Evolutionary conservation across 1,284 basidiomycete species (phyloP).

Genomic region (Farysia itapuensis): DNA sequence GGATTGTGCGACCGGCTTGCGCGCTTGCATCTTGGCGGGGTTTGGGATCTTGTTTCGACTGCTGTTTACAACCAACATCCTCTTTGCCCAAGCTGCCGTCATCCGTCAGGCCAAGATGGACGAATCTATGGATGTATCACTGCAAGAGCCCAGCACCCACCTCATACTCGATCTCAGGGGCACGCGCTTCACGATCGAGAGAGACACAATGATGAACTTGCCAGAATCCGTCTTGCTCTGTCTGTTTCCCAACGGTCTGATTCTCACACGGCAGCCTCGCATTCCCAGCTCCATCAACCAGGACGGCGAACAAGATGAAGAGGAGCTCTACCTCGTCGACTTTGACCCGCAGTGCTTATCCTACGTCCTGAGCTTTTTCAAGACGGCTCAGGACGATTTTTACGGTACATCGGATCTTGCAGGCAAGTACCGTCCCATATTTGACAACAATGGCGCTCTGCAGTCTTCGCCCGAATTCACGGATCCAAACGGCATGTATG

Average conservation of each 20-base stretch:
- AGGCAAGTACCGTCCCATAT: slow-evolving; percentile 73
- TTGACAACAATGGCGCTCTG: slow-evolving; percentile 11
- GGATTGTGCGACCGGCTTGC: too few species aligned
- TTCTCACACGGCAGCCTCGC: slow-evolving; percentile 81
- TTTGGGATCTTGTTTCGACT: too few species aligned
- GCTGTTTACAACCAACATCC: too few species aligned
- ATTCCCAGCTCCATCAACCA: slow-evolving; percentile 46
- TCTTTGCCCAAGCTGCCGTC: too few species aligned
- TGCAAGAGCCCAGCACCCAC: slow-evolving; percentile 64
- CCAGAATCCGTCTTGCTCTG: slow-evolving; percentile 95
- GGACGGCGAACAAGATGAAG: slow-evolving; percentile 70
- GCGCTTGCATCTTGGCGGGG: too few species aligned
- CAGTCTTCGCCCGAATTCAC: slow-evolving; percentile 40
- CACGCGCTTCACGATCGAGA: slow-evolving; percentile 87
- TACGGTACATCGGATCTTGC: slow-evolving; percentile 79
- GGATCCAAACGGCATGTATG: slow-evolving; percentile 60
- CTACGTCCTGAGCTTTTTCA: slow-evolving; percentile 89
- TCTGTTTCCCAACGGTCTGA: slow-evolving; percentile 94
- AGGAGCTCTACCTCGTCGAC: slow-evolving; percentile 92
- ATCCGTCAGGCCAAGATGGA: too few species aligned
- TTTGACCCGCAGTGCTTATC: slow-evolving; percentile 96
- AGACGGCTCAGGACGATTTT: slow-evolving; percentile 80
- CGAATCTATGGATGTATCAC: slow-evolving; percentile 21
- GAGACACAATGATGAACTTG: slow-evolving; percentile 96
- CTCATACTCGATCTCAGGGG: slow-evolving; percentile 90